Evolutionary conservation across 805 yeast species (phyloP).

Genomic region (Hanseniaspora nectarophila): DNA sequence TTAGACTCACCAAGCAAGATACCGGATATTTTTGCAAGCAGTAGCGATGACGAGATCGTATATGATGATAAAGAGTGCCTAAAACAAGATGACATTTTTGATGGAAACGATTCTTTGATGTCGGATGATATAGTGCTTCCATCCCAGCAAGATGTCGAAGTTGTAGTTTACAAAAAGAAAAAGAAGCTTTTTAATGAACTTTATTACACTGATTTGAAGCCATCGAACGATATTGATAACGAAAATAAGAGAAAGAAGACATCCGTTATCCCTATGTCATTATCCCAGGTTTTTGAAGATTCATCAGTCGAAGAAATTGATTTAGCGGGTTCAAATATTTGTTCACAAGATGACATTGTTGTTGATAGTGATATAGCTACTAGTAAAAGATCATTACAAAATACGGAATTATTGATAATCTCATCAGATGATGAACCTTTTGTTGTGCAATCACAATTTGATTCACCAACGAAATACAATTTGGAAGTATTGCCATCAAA

Average conservation of each 20-base stretch:
- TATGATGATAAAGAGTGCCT: not conserved
- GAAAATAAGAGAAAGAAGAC: not conserved
- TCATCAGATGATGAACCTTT: not conserved
- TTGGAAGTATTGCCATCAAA: not conserved
- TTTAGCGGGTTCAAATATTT: not conserved
- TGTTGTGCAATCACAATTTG: not conserved
- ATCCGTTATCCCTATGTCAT: not conserved
- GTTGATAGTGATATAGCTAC: not conserved
- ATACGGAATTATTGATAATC: not conserved
- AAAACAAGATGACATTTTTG: not conserved
- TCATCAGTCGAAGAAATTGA: not conserved
- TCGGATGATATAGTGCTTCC: conserved; percentile 1
- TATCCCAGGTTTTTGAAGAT: not conserved
- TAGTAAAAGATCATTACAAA: not conserved
- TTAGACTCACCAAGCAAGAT: conserved; percentile 13
- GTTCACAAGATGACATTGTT: not conserved
- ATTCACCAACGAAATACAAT: not conserved
- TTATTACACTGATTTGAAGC: not conserved
- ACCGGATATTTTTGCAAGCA: not conserved
- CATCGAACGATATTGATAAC: not conserved
- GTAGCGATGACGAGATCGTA: not conserved
- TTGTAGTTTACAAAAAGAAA: not conserved
- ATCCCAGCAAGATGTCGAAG: conserved; percentile 10
- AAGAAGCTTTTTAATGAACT: not conserved
- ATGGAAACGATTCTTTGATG: not conserved